Evolutionary conservation across 2,329 filamentous ascomycete species (phyloP).

Genomic region (Colletotrichum sp.): DNA sequence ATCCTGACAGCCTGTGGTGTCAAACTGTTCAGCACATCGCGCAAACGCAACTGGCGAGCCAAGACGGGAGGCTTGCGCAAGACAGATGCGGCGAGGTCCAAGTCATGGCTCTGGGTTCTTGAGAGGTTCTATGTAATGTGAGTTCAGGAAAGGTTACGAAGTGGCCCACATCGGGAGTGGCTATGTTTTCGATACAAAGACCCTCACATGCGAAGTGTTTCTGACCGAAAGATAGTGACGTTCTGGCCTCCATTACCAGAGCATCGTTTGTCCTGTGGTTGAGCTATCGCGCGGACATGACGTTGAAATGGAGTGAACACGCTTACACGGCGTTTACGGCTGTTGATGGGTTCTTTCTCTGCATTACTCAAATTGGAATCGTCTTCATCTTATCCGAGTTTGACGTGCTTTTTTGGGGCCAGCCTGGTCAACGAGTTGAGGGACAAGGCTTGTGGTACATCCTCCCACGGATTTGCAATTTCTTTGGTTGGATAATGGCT

Average conservation of each 20-base stretch:
- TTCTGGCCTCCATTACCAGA: not conserved
- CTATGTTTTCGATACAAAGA: not conserved
- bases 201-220: not conserved
- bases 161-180: not conserved
- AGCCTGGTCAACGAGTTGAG: not conserved
- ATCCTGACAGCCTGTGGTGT: not conserved
- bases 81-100: not conserved
- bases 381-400: not conserved
- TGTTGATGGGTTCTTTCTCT: not conserved
- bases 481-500: not conserved
- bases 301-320: not conserved
- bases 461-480: not conserved
- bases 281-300: not conserved
- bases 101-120: not conserved
- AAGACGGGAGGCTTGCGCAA: not conserved
- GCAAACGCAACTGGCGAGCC: not conserved
- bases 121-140: not conserved
- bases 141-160: not conserved
- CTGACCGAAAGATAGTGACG: not conserved
- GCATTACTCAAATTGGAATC: not conserved
- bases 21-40: not conserved
- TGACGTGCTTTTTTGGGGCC: not conserved
- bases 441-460: not conserved
- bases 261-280: not conserved
- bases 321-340: not conserved